Base-by-base conservation (phyloP, 2,329 filamentous ascomycete genomes). In the Ambrosiella beaveri region DNA sequence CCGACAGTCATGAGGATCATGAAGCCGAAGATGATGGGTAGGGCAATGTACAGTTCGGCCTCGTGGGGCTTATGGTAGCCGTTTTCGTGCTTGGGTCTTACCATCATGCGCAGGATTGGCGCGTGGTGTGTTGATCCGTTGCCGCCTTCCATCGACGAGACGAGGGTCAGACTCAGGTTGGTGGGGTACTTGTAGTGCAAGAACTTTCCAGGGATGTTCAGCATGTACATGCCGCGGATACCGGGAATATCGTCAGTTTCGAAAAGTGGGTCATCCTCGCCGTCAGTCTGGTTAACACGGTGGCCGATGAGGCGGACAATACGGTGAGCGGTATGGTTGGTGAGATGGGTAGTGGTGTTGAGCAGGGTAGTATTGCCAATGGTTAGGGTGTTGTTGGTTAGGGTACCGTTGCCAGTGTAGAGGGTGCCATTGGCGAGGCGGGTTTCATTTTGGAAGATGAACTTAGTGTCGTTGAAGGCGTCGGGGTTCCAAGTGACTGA, bases 401-500 rank as follows among this genome's bases (percentile, higher is more conserved):
- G 35, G 12, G 52, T 56, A n/a, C 17, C 19, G 17, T 71, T 51
- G n/a, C 53, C 63, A 35, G 66, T 65, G 19, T 54, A 54, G 57
- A 65, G 61, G 38, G 67, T 67, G 36, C 63, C 56, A 63, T 69
- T 70, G 61, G 55, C 50, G 51, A 59, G 56, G 51, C 56, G 56
- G 51, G 60, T 62, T 27, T 63, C 57, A n/a, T 57, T 53, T 1
- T 47, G 39, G 51, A 68, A 71, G 27, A 68, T 68, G 63, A 72
- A 15, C 35, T 56, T 71, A 58, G 69, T 67, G 53, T 68, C 65
- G 63, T 70, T 69, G 69, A 77, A 79, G 67, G 70, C 75, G 55
- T 71, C 67, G 27, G 76, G 69, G 62, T 81, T 77, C 77, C 78
- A 81, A 36, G 75, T 79, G 57, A 81, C 78, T 80, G 7, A 36